These are phyloP conservation scores for Tylopilus vinaceipallidus DNA, from an alignment of 768 basidiomycete species.

Conservation along the genomic window DNA sequence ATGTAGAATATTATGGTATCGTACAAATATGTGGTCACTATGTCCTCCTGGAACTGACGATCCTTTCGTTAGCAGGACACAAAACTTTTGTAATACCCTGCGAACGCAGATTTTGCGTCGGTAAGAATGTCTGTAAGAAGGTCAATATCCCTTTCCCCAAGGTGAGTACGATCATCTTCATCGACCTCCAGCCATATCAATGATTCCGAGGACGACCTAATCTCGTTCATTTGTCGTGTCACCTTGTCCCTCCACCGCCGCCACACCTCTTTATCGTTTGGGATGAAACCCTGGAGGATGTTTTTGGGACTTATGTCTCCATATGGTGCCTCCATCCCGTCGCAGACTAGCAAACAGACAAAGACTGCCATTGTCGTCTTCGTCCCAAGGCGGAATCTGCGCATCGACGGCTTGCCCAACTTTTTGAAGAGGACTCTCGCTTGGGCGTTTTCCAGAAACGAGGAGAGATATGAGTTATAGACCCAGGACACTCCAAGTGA, in stretches of 20 bases:
- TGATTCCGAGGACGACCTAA: not conserved
- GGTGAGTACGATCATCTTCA: conserved; percentile 5
- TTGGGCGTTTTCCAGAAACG: too few species aligned
- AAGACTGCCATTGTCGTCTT: too few species aligned
- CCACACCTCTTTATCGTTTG: conserved; percentile 25
- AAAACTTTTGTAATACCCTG: conserved; percentile 13
- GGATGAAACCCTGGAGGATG: conserved; percentile 19
- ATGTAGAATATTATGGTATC: too few species aligned
- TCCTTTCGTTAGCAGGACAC: not conserved
- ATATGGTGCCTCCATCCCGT: conserved; percentile 14
- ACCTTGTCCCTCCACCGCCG: conserved; percentile 24
- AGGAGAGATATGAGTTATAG: too few species aligned
- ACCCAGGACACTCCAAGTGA: too few species aligned
- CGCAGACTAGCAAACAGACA: too few species aligned
- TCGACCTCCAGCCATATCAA: conserved; percentile 2
- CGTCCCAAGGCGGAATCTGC: too few species aligned
- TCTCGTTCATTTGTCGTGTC: conserved; percentile 10
- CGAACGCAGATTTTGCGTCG: conserved; percentile 19
- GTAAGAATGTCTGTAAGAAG: conserved; percentile 15
- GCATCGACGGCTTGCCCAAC: too few species aligned
- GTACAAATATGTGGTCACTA: too few species aligned
- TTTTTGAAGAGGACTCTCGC: too few species aligned
- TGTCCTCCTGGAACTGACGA: too few species aligned
- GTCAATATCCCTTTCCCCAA: conserved; percentile 6
- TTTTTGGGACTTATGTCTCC: conserved; percentile 3